Evolutionary conservation across 176 grass and related monocot genomes (phyloP).

Genomic region (Hsuehochloa calcarea): DNA sequence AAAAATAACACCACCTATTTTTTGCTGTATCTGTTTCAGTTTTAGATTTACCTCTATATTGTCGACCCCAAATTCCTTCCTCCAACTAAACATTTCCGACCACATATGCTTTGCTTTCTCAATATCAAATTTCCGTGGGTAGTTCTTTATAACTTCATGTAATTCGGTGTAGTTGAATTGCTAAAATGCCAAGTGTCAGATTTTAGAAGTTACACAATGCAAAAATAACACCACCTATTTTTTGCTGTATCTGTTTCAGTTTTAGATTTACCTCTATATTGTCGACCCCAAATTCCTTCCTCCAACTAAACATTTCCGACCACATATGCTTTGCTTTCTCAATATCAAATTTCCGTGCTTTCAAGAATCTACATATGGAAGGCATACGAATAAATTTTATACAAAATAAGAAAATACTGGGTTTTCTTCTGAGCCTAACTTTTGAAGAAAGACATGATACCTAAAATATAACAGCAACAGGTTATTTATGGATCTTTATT

Average conservation of each 20-base stretch:
- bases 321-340: constrained; percentile 96
- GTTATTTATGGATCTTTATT: not conserved
- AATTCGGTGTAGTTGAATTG: constrained; percentile 80
- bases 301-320: constrained; percentile 96
- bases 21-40: not conserved
- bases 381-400: constrained; percentile 3
- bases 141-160: constrained; percentile 74
- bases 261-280: constrained; percentile 63
- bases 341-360: constrained; percentile 90
- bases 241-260: not conserved
- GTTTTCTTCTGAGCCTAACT: not conserved
- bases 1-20: not conserved
- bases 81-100: constrained; percentile 96
- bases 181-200: constrained; percentile 43
- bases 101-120: constrained; percentile 96
- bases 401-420: not conserved
- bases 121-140: constrained; percentile 86
- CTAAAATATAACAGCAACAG: not conserved
- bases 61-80: constrained; percentile 75
- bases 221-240: not conserved
- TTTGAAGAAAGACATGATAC: constrained; percentile 5
- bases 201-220: constrained; percentile 6
- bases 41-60: constrained; percentile 63
- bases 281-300: constrained; percentile 75
- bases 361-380: constrained; percentile 65